Base-by-base conservation (phyloP, 345 rosid species). In the Eucalyptus decipiens region DNA sequence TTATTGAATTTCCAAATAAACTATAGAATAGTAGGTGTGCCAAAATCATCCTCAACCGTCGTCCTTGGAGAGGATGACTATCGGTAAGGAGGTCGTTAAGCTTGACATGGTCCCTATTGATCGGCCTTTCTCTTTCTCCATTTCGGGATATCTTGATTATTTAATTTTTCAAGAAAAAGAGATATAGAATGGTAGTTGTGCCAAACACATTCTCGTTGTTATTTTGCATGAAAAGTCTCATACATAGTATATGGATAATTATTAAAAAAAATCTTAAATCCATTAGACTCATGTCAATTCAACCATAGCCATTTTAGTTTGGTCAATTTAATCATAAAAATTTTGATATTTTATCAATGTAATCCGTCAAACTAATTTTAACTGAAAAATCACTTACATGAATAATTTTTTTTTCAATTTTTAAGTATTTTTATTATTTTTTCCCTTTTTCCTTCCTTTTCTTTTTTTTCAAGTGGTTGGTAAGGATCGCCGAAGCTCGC, bases 221-320 rank as follows among this genome's bases (percentile, higher is more conserved):
- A 62, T 62, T 62, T 69, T 34, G 42, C 80, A 15, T 34, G 23
- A 6, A 37, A 10, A 72, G 83, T 5, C 45, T 72, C 28, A 72
- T 21, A 21, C 28, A 10, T 11, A 19, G 45, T 5, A 18, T 19
- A 12, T 62, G 15, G n/a, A 62, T 30, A 30, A 30, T 13, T 28
- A 62, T 4, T 10, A 6, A 28, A 60, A 60, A 60, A 30, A 62
- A 2, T 12, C 16, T 28, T 62, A 62, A 62, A 62, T 6, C 2
- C 7, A 30, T 62, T 62, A 28, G 0, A 6, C 17, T 12, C 2
- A 0, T 62, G 8, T 1, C 18, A 3, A 62, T 28, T 62, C 8
- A 62, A 5, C 8, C 2, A 12, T 62, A 30, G 4, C 7, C 4
- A 14, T 6, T 28, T 62, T 62, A 13, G 5, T 60, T 60, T 60